Evolutionary conservation across 495 filamentous ascomycete genomes (phyloP).

Genomic region (Saxispiralis lemnorum): DNA sequence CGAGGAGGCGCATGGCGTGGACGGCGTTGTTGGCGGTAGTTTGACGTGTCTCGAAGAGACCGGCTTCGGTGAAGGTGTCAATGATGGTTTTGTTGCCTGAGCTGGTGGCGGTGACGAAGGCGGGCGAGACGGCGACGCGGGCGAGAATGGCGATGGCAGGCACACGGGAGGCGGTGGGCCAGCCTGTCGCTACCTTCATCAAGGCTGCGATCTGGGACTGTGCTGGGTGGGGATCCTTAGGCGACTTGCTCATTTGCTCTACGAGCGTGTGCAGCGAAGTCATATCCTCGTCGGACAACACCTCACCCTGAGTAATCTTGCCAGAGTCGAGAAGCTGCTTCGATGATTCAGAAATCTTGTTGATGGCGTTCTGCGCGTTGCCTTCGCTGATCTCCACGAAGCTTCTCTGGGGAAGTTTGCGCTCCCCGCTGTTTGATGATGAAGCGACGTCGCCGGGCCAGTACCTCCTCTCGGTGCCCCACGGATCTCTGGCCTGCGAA

Average conservation of each 20-base stretch:
- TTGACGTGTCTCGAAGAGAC: constrained; percentile 36
- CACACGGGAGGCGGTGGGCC: constrained; percentile 62
- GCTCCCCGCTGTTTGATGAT: not conserved
- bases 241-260: constrained; percentile 31
- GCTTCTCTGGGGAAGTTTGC: constrained; percentile 11
- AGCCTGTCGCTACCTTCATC: constrained; percentile 48
- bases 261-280: constrained; percentile 37
- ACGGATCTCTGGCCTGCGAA: constrained; percentile 43
- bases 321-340: constrained; percentile 20
- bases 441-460: constrained; percentile 43
- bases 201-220: constrained; percentile 5
- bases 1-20: constrained; percentile 63
- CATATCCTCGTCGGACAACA: constrained; percentile 53
- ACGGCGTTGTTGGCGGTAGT: constrained; percentile 56
- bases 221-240: constrained; percentile 12
- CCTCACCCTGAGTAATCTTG: not conserved
- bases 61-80: constrained; percentile 32
- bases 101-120: constrained; percentile 38
- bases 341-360: constrained; percentile 24
- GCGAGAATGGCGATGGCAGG: constrained; percentile 76
- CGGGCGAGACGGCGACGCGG: constrained; percentile 38
- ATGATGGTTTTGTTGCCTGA: constrained; percentile 32
- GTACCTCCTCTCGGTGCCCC: constrained; percentile 62
- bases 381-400: constrained; percentile 11
- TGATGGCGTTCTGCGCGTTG: constrained; percentile 14